A percentile compares a stretch with the other conserved stretches of the same genome.
These are phyloP conservation scores for Epichloe uncinata DNA, from an alignment of 2,329 filamentous ascomycete species.

Conservation along the genomic window DNA sequence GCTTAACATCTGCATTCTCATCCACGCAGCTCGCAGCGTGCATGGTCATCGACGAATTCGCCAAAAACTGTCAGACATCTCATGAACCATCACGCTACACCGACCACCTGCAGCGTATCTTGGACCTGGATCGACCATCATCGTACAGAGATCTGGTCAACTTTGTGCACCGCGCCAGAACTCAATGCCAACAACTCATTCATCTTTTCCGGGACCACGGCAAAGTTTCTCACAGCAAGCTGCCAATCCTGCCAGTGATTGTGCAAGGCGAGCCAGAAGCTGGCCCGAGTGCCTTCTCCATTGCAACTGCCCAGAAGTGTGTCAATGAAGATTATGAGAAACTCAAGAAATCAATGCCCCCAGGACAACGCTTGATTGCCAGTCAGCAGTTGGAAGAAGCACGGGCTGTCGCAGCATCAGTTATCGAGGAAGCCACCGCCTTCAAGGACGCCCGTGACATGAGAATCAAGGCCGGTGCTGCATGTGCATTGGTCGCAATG, in stretches of 20 bases:
- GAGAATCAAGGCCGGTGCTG: constrained; percentile 73
- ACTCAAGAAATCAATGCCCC: constrained; percentile 73
- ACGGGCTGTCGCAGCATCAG: constrained; percentile 51
- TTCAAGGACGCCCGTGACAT: constrained; percentile 75
- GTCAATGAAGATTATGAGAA: constrained; percentile 75
- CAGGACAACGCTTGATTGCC: constrained; percentile 76
- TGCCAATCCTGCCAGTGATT: constrained; percentile 75
- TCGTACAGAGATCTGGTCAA: constrained; percentile 86
- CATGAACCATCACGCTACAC: constrained; percentile 38
- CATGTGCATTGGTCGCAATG: constrained; percentile 81
- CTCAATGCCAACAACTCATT: constrained; percentile 80
- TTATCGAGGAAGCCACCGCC: constrained; percentile 66
- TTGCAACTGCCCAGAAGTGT: constrained; percentile 78
- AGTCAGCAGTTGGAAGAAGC: constrained; percentile 68
- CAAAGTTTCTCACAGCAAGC: constrained; percentile 59
- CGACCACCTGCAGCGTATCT: constrained; percentile 55
- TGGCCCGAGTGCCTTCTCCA: constrained; percentile 82
- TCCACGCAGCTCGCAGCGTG: constrained; percentile 77
- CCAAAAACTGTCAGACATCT: constrained; percentile 40
- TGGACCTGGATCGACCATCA: constrained; percentile 67
- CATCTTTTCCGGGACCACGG: constrained; percentile 87
- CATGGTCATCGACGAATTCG: constrained; percentile 81
- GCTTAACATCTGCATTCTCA: constrained; percentile 60
- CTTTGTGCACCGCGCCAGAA: constrained; percentile 76
- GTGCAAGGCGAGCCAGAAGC: constrained; percentile 90